Evolutionary conservation across 176 grass and related monocot genomes (phyloP).

Genomic region (Eremochloa ophiuroides): DNA sequence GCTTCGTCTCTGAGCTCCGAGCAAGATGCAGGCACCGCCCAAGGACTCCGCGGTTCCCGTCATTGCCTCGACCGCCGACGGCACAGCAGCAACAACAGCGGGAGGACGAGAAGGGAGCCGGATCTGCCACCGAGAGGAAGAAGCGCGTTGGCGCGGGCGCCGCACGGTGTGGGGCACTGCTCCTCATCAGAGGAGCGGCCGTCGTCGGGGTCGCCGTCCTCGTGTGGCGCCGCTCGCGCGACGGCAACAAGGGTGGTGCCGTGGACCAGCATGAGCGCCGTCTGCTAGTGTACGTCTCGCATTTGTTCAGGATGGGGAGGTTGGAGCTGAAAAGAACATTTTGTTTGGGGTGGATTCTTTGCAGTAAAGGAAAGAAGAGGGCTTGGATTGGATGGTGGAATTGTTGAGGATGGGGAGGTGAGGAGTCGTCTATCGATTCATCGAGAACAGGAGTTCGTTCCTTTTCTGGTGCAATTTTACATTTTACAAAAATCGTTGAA

Average conservation of each 20-base stretch:
- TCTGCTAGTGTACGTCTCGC: background rate
- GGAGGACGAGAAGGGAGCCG: background rate
- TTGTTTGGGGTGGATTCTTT: background rate
- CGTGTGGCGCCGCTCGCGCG: conserved; percentile 17
- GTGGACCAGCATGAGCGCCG: background rate
- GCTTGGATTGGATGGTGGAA: conserved; percentile 1
- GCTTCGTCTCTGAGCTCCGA: too few species aligned
- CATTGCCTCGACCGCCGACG: too few species aligned
- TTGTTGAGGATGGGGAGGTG: conserved; percentile 38
- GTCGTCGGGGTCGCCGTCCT: conserved; percentile 36
- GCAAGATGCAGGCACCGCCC: too few species aligned
- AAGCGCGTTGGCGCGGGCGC: background rate
- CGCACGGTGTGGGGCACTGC: conserved; percentile 35
- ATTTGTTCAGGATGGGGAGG: background rate
- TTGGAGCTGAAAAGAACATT: background rate
- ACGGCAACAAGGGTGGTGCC: background rate
- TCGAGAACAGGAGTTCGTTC: too few species aligned
- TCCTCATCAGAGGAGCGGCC: conserved; percentile 37
- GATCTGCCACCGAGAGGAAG: background rate
- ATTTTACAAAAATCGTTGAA: background rate
- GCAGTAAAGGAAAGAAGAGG: conserved; percentile 14
- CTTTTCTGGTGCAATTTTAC: background rate
- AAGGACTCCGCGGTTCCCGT: too few species aligned
- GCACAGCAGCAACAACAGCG: too few species aligned
- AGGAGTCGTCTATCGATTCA: background rate